Conservation (phyloP, 495 filamentous ascomycete genomes). For the Immersiella caudata region DNA sequence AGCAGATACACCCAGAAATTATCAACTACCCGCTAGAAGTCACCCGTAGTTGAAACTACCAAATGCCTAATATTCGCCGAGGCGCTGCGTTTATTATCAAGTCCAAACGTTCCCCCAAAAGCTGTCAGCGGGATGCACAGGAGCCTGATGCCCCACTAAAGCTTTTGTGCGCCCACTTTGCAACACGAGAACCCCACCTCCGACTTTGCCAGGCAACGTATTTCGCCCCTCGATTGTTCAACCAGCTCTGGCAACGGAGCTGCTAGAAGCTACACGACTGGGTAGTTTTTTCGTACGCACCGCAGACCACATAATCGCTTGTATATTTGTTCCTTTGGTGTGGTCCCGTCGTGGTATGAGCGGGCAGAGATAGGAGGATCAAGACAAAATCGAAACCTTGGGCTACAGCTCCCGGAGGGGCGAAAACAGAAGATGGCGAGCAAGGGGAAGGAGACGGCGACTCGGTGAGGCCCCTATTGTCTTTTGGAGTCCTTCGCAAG, state of each 20-base stretch:
- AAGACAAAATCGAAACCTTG: background rate
- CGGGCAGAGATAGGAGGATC: background rate
- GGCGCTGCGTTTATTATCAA: too few relatives aligned
- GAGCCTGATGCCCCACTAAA: background rate
- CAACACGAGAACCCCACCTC: slow-evolving; percentile 10
- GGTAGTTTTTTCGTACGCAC: background rate
- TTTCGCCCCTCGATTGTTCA: background rate
- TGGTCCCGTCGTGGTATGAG: background rate
- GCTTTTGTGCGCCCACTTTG: background rate
- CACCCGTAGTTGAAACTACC: too few relatives aligned
- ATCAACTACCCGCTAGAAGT: too few relatives aligned
- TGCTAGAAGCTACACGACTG: background rate
- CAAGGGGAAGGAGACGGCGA: slow-evolving; percentile 39
- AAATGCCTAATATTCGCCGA: too few relatives aligned
- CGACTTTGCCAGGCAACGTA: slow-evolving; percentile 11
- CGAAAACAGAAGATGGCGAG: slow-evolving; percentile 30
- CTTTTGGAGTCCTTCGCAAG: background rate
- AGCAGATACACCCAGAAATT: too few relatives aligned
- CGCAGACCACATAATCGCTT: background rate
- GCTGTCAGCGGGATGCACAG: background rate
- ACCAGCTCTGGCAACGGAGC: background rate
- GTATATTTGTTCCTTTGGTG: background rate
- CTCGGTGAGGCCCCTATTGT: slow-evolving; percentile 25
- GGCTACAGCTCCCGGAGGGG: background rate
- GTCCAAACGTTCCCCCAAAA: too few relatives aligned